Percentiles rank a stretch among this genome's conserved stretches.
These are phyloP conservation scores for Lactarius deliciosus DNA, from an alignment of 768 basidiomycete genomes.

Conservation along the genomic window DNA sequence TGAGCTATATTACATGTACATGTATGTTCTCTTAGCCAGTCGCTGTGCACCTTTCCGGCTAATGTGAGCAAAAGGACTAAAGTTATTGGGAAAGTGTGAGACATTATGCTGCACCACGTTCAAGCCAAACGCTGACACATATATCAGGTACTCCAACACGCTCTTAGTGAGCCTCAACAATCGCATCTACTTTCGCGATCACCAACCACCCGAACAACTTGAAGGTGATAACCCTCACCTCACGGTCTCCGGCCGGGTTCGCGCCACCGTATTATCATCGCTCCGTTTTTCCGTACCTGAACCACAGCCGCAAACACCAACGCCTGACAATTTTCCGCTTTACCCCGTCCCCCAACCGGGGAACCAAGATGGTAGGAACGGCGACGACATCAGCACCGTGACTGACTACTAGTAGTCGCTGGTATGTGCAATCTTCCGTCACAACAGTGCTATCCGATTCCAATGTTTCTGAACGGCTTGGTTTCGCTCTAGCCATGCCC, in stretches of 20 bases:
- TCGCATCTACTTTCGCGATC: background rate
- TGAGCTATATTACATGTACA: background rate
- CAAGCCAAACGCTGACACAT: background rate
- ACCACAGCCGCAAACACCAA: background rate
- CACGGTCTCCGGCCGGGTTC: background rate
- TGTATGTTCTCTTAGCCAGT: background rate
- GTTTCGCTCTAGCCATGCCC: background rate
- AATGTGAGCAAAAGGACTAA: background rate
- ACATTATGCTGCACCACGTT: background rate
- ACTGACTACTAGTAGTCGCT: background rate
- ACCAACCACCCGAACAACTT: background rate
- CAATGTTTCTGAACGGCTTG: background rate
- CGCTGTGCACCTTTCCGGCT: background rate
- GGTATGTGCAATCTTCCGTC: background rate
- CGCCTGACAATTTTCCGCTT: background rate
- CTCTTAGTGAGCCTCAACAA: constrained; percentile 1
- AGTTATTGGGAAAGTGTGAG: background rate
- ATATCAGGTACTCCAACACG: background rate
- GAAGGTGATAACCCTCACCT: background rate
- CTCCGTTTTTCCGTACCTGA: background rate
- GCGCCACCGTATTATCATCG: background rate
- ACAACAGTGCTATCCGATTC: background rate
- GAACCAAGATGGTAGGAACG: background rate
- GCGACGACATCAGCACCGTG: background rate
- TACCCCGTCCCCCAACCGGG: no score